Evolutionary conservation across 192 early-diverging fungal species (phyloP), one percentile per base, ranked within the genome.

Genomic region (Geosiphon pyriformis): DNA sequence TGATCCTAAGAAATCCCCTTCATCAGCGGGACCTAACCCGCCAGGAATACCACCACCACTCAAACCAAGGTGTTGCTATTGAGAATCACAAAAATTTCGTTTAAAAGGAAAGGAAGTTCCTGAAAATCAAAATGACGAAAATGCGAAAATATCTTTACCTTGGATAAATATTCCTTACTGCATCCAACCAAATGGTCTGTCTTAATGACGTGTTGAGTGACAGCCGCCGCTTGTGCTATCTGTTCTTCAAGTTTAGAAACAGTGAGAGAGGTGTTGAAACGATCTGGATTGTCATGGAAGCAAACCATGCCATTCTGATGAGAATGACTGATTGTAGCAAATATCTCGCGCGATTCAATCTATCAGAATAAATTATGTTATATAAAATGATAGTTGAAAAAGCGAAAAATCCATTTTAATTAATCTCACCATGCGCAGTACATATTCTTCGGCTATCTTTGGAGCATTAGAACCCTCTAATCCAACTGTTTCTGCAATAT

Each of bases 241-340:
- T 78, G 70, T 1, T 70, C 63, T 25, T 86, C 76, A 51, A 91
- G 70, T n/a, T 59, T 51, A 17, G 66, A 47, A 55, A 76, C 75
- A 18, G 78, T 84, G 4, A 49, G 49, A 10, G 70, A 68, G 49
- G 60, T 80, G 31, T 75, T 59, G 54, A 74, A 80, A 48, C 70
- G 62, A 51, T 83, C 76, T 2, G 86, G 78, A 35, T 76, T 55
- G 51, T 92, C 89, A 27, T 85, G 73, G 76, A 92, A 93, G 11
- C 75, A 82, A 3, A 93, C 87, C 87, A 89, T 88, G 22, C 78
- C 77, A 22, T 77, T 72, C 23, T 68, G 67, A 46, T 78, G 70
- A 51, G 70, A 72, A 52, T 77, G 73, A 49, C 70, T 78, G 57
- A 81, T 78, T 1, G 65, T 76, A 18, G 83, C 83, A 65, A 77